A percentile compares a stretch with the other conserved stretches of the same genome.
phyloP scores from a whole-genome alignment of 208 protist species.

The Leishmania tropica region DNA sequence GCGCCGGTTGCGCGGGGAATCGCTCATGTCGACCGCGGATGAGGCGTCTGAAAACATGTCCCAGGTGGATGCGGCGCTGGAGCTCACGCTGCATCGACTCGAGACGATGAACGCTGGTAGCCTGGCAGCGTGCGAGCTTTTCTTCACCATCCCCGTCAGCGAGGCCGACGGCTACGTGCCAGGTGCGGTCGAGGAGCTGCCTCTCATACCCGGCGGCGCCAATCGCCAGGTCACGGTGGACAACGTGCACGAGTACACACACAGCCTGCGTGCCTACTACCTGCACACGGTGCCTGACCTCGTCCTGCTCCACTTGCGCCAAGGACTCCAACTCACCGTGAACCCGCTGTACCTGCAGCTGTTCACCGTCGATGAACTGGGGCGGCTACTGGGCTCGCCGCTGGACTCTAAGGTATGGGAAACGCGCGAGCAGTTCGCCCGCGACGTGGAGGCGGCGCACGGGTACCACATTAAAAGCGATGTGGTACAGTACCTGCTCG shows the following conservation, averaged over 20 bases:
- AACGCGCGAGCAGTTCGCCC: constrained; percentile 44
- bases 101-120: constrained; percentile 33
- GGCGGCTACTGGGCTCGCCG: constrained; percentile 51
- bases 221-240: constrained; percentile 28
- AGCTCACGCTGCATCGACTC: constrained; percentile 40
- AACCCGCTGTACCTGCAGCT: constrained; percentile 59
- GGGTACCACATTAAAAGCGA: constrained; percentile 62
- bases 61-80: constrained; percentile 54
- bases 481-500: constrained; percentile 57
- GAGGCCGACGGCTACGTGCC: constrained; percentile 26
- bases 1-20: constrained; percentile 50
- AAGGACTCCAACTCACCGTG: constrained; percentile 50
- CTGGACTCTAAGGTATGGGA: constrained; percentile 61
- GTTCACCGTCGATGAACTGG: constrained; percentile 64
- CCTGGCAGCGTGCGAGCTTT: constrained; percentile 52
- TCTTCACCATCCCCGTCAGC: constrained; percentile 54
- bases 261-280: constrained; percentile 43
- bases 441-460: constrained; percentile 52
- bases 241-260: constrained; percentile 59
- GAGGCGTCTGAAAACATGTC: constrained; percentile 30
- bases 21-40: neutral
- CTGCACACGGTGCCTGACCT: constrained; percentile 32
- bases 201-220: constrained; percentile 27
- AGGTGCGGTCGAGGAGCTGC: constrained; percentile 4
- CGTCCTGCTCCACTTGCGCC: constrained; percentile 46